Evolutionary conservation across 2,329 filamentous ascomycete species (phyloP).

Genomic region (Gnomoniopsis smithogilvyi): DNA sequence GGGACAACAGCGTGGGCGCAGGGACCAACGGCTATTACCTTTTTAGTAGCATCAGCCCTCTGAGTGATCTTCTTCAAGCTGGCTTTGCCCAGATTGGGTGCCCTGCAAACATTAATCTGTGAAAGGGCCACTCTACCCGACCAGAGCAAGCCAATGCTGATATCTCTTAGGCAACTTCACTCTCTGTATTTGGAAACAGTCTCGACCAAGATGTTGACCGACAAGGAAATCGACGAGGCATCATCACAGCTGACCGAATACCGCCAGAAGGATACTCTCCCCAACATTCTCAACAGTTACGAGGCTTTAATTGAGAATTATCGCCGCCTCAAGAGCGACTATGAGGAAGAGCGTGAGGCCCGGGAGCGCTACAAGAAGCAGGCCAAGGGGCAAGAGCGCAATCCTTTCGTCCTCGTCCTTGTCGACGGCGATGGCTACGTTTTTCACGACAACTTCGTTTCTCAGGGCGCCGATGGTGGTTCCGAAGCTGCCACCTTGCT

Average conservation of each 20-base stretch:
- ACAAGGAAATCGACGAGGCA: slow-evolving; percentile 26
- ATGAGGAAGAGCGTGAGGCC: slow-evolving; percentile 52
- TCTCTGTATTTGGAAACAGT: not conserved
- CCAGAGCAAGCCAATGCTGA: too few species aligned
- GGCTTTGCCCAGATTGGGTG: too few species aligned
- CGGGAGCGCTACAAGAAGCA: slow-evolving; percentile 54
- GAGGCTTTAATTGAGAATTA: slow-evolving; percentile 48
- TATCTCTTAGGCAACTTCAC: not conserved
- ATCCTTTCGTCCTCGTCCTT: slow-evolving; percentile 58
- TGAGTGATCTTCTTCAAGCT: too few species aligned
- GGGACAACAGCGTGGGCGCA: too few species aligned
- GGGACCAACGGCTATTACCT: too few species aligned
- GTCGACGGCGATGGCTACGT: slow-evolving; percentile 61
- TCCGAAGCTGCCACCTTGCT: slow-evolving; percentile 51
- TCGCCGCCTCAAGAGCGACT: slow-evolving; percentile 52
- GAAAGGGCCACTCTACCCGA: too few species aligned
- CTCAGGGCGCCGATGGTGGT: slow-evolving; percentile 50
- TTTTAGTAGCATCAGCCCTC: too few species aligned
- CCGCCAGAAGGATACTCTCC: slow-evolving; percentile 25
- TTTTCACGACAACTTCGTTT: slow-evolving; percentile 49
- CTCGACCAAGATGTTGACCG: slow-evolving; percentile 22
- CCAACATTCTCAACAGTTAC: slow-evolving; percentile 23
- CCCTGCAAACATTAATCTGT: too few species aligned
- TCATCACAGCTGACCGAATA: slow-evolving; percentile 29
- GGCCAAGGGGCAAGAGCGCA: slow-evolving; percentile 45